phyloP scores from a whole-genome alignment of 2,329 filamentous ascomycete genomes.

The Penicillium sp. region DNA sequence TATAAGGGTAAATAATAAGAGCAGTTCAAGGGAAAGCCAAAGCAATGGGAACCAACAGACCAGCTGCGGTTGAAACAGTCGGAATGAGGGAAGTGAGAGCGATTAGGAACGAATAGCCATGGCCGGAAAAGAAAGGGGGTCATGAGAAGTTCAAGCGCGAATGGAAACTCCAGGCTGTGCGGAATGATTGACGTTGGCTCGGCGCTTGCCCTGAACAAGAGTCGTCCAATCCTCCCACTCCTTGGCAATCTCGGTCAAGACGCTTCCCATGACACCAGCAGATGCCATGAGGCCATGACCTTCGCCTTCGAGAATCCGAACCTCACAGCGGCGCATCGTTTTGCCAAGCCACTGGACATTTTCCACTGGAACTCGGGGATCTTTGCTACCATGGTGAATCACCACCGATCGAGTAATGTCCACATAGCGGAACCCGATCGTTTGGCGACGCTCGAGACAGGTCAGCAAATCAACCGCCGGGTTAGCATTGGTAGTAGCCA shows the following conservation, averaged over 20 bases:
- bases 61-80: not conserved
- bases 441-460: conserved; percentile 83
- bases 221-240: conserved; percentile 90
- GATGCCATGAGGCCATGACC: conserved; percentile 96
- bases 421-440: conserved; percentile 94
- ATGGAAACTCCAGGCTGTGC: conserved; percentile 20
- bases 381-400: conserved; percentile 88
- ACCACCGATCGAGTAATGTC: conserved; percentile 89
- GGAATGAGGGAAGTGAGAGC: conserved; percentile 3
- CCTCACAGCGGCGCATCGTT: conserved; percentile 89
- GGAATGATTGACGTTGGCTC: conserved; percentile 28
- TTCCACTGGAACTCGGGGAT: conserved; percentile 87
- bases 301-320: conserved; percentile 83
- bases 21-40: conserved; percentile 1
- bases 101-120: conserved; percentile 7
- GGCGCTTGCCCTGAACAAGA: conserved; percentile 47
- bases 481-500: conserved; percentile 86
- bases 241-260: conserved; percentile 88
- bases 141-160: conserved; percentile 12
- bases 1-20: conserved; percentile 1
- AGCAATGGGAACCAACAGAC: not conserved
- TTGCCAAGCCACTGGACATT: conserved; percentile 94
- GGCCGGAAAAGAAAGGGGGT: not conserved
- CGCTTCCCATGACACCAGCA: conserved; percentile 83
- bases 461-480: conserved; percentile 90